Base-by-base conservation (phyloP, 129 eudicot species). In the Pseudognaphalium luteoalbum region DNA sequence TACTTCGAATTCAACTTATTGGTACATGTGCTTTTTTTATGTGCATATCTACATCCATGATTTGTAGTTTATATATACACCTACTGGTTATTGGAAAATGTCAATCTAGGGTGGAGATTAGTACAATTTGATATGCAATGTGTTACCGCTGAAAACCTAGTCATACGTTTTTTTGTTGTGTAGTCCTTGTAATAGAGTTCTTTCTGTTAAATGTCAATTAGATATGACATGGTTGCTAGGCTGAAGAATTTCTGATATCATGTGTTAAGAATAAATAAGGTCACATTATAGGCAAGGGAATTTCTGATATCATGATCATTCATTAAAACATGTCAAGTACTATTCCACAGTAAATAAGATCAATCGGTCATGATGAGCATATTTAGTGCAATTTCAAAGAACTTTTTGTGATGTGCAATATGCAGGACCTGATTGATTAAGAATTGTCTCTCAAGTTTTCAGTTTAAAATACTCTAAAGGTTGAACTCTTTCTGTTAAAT, bases 391-490 rank as follows among this genome's bases (percentile, higher is more conserved):
- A 29, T 74, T 62, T 74, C 22, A 15, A 34, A 52, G 54, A 51
- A 21, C 66, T n/a, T 51, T n/a, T 51, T 76, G n/a, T 66, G n/a
- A 52, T 52, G 57, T 76, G 73, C 66, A 16, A 21, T 54, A 76
- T 22, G 42, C 42, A 32, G 42, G 20, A 32, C 39, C 74, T 76
- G 37, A 12, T 65, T 12, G 8, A 51, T 4, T 22, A 30, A 67
- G 54, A 22, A 5, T 67, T 66, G 21, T 35, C 6, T 54, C 7
- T 29, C 37, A 14, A 1, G 33, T 64, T 16, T 33, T 30, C 14
- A 47, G 1, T 65, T 50, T n/a, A 15, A 33, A 76, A 14, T 10
- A 33, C 34, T 33, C 50, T 32, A 29, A n/a, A 32, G 32, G 78
- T 76, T 66, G 29, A 33, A 41, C 41, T 51, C 15, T 51, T 50